Conservation (phyloP, 2,329 filamentous ascomycete genomes). For the Cladosporium velox region DNA sequence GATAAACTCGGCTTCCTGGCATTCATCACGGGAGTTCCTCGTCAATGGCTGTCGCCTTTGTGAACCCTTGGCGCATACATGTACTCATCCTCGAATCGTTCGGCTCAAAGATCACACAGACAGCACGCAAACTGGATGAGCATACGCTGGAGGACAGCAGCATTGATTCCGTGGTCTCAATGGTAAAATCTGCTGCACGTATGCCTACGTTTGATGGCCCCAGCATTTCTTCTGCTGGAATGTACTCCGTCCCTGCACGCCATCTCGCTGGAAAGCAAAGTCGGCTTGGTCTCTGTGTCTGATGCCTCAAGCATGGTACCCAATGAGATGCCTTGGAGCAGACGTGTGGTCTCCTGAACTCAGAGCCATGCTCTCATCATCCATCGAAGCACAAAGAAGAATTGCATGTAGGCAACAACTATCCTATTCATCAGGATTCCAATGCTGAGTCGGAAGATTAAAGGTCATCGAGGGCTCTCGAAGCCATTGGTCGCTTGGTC, state of each 20-base stretch:
- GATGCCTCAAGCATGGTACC: not conserved
- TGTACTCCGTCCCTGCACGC: not conserved
- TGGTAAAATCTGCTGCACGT: not conserved
- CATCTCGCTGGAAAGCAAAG: not conserved
- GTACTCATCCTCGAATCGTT: not conserved
- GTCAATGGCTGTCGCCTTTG: rapidly evolving
- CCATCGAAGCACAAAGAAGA: not conserved
- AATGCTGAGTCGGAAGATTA: not conserved
- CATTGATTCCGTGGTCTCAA: not conserved
- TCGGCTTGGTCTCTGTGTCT: not conserved
- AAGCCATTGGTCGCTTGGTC: not conserved
- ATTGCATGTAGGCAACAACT: too few relatives aligned
- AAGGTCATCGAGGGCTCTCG: not conserved
- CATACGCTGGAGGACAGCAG: not conserved
- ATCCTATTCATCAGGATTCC: not conserved
- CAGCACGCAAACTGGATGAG: not conserved
- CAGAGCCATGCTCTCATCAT: not conserved
- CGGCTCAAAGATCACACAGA: not conserved
- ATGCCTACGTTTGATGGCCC: not conserved
- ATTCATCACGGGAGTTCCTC: not conserved
- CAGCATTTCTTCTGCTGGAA: not conserved
- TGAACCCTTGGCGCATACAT: not conserved
- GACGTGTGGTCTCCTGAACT: not conserved
- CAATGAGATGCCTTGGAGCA: not conserved
- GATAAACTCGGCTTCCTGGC: not conserved